These are phyloP conservation scores for Plasmodium falciparum DNA, from an alignment of 169 alveolate species.

Conservation along the genomic window DNA sequence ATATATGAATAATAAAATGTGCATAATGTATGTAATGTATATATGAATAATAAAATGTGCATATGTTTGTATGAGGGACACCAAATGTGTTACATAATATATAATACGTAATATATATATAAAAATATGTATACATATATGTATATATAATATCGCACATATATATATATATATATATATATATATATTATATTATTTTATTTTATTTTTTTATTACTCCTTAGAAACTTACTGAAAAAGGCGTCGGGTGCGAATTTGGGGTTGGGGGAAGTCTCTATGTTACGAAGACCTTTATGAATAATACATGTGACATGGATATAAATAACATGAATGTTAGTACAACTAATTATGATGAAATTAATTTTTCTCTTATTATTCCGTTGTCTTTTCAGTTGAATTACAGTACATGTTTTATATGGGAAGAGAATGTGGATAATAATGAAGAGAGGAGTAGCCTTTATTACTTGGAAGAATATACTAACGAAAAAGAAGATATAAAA, in stretches of 20 bases:
- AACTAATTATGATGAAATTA: conserved; percentile 17
- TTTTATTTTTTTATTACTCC: not conserved
- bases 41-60: too few species aligned
- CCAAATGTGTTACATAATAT: not conserved
- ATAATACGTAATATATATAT: not conserved
- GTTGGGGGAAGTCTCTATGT: conserved; percentile 53
- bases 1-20: not conserved
- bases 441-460: conserved; percentile 15
- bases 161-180: not conserved
- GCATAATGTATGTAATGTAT: not conserved
- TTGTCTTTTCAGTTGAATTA: not conserved
- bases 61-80: too few species aligned
- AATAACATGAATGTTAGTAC: not conserved
- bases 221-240: conserved; percentile 14
- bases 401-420: conserved; percentile 13
- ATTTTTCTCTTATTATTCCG: conserved; percentile 30
- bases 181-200: not conserved
- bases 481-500: conserved; percentile 8
- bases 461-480: conserved; percentile 12
- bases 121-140: not conserved
- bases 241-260: conserved; percentile 29
- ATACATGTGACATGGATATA: conserved; percentile 12
- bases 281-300: conserved; percentile 15
- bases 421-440: conserved; percentile 7
- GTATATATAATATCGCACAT: not conserved